Percentiles rank a stretch among this genome's conserved stretches.
These are phyloP conservation scores for Claviceps sp. DNA, from an alignment of 2,329 filamentous ascomycete species.

Conservation along the genomic window DNA sequence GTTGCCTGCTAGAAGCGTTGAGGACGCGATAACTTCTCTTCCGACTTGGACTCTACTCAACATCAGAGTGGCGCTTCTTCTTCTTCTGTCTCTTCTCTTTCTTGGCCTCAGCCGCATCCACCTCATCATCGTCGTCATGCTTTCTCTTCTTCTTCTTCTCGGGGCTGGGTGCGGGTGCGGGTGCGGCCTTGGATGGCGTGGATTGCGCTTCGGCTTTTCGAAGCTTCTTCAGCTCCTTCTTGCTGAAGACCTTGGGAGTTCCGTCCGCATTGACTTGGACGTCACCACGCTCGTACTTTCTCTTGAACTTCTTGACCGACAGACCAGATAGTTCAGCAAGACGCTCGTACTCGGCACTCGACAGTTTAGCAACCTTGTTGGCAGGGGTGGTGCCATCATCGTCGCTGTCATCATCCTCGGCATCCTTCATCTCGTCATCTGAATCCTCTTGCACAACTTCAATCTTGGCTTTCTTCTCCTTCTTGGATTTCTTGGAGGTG, in stretches of 20 bases:
- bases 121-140: conserved; percentile 52
- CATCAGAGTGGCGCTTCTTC: conserved; percentile 28
- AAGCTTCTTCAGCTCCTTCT: conserved; percentile 64
- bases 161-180: conserved; percentile 17
- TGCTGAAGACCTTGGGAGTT: conserved; percentile 53
- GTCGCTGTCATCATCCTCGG: conserved; percentile 25
- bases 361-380: conserved; percentile 31
- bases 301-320: conserved; percentile 63
- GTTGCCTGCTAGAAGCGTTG: background rate
- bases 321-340: conserved; percentile 54
- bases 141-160: conserved; percentile 58
- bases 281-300: conserved; percentile 64
- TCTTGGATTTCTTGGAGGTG: conserved; percentile 27
- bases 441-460: conserved; percentile 27
- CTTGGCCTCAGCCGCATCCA: conserved; percentile 47
- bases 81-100: conserved; percentile 43
- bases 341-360: conserved; percentile 42
- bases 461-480: conserved; percentile 29
- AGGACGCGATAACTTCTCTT: background rate
- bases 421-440: conserved; percentile 31
- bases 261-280: conserved; percentile 54
- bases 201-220: conserved; percentile 45
- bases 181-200: conserved; percentile 27
- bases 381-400: conserved; percentile 19
- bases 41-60: conserved; percentile 4